These are phyloP conservation scores for Entomortierella beljakovae DNA, from an alignment of 192 early-diverging fungal species.

Conservation along the genomic window DNA sequence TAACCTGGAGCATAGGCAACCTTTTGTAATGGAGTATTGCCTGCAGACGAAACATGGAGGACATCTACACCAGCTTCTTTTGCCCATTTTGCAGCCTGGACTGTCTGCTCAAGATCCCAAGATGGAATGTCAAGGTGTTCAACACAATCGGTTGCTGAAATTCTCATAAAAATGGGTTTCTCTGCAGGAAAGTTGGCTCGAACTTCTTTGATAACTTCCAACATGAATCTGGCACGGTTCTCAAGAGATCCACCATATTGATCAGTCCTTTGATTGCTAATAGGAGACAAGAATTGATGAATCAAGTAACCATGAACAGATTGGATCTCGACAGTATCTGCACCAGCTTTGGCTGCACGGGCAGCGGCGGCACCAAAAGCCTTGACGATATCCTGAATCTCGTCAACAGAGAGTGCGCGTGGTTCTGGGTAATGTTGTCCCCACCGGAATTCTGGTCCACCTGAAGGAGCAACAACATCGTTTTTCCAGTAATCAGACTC, in stretches of 20 bases:
- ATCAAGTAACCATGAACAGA: conserved; percentile 93
- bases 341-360: conserved; percentile 83
- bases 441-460: conserved; percentile 54
- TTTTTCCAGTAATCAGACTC: conserved; percentile 75
- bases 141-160: conserved; percentile 82
- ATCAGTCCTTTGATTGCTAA: conserved; percentile 90
- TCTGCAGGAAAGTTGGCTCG: conserved; percentile 69
- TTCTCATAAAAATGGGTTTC: conserved; percentile 84
- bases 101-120: conserved; percentile 82
- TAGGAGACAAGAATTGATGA: conserved; percentile 82
- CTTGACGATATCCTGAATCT: conserved; percentile 74
- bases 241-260: conserved; percentile 93
- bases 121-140: conserved; percentile 51
- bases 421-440: conserved; percentile 55
- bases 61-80: conserved; percentile 85
- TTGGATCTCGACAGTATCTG: conserved; percentile 92
- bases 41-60: conserved; percentile 85
- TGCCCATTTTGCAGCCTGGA: conserved; percentile 70
- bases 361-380: conserved; percentile 75
- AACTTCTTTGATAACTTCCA: conserved; percentile 72
- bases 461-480: conserved; percentile 75
- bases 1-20: conserved; percentile 63
- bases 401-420: conserved; percentile 69
- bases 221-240: conserved; percentile 70
- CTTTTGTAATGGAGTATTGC: conserved; percentile 68